Conservation (phyloP, 2,329 filamentous ascomycete genomes). For the Colletotrichum agaves region DNA sequence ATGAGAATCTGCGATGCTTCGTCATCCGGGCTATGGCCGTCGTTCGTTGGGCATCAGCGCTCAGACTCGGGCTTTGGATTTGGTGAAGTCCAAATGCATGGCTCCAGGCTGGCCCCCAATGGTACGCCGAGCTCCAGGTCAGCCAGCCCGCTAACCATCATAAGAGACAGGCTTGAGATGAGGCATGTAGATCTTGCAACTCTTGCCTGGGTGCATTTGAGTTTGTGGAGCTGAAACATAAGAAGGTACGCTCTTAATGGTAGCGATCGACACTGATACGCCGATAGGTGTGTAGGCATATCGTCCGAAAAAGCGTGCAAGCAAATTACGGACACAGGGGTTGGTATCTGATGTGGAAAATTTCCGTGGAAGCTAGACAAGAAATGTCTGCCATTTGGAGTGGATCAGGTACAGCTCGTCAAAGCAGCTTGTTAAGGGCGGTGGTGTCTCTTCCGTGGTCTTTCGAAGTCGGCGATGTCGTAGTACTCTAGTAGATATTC, state of each 20-base stretch:
- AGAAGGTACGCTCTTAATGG: not conserved
- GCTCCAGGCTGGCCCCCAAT: slow-evolving; percentile 19
- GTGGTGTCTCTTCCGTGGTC: not conserved
- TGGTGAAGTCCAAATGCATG: slow-evolving; percentile 4
- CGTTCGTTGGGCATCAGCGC: slow-evolving; percentile 29
- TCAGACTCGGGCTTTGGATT: slow-evolving; percentile 1
- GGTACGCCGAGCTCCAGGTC: slow-evolving; percentile 3
- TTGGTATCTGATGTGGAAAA: not conserved
- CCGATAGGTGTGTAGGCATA: slow-evolving; percentile 20
- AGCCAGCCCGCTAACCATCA: slow-evolving; percentile 7
- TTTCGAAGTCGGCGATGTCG: not conserved
- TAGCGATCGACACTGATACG: slow-evolving; percentile 29
- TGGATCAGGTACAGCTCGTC: not conserved
- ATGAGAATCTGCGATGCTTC: slow-evolving; percentile 7
- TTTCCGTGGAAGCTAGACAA: slow-evolving; percentile 6
- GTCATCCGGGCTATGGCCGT: slow-evolving; percentile 11
- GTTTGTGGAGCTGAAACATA: slow-evolving; percentile 33
- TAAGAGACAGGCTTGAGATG: slow-evolving; percentile 30
- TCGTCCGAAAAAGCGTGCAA: slow-evolving; percentile 27
- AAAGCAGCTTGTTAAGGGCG: not conserved
- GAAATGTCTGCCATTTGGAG: not conserved
- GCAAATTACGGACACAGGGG: slow-evolving; percentile 30
- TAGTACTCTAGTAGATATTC: not conserved
- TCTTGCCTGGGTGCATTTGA: slow-evolving; percentile 21
- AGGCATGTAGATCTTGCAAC: slow-evolving; percentile 33